phyloP scores from a whole-genome alignment of 2,329 filamentous ascomycete genomes.

The Incumbomyces delicatus region DNA sequence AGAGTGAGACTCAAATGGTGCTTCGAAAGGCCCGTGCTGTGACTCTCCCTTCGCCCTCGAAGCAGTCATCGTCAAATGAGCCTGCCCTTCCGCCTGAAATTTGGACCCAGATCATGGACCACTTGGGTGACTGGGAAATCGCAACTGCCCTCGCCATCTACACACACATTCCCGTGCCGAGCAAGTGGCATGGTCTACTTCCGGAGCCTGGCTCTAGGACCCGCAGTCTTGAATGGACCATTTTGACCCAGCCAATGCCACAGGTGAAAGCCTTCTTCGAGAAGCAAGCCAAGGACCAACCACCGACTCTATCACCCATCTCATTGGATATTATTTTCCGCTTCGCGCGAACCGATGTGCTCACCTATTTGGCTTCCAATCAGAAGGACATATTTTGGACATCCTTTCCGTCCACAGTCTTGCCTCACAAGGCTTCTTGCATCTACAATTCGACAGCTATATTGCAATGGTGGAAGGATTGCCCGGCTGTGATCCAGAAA shows the following conservation, averaged over 20 bases:
- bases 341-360: conserved; percentile 70
- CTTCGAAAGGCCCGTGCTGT: conserved; percentile 10
- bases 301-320: conserved; percentile 58
- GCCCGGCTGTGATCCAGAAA: conserved; percentile 70
- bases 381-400: conserved; percentile 71
- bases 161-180: conserved; percentile 63
- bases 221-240: conserved; percentile 74
- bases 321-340: conserved; percentile 86
- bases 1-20: conserved; percentile 17
- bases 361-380: conserved; percentile 60
- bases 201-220: conserved; percentile 58
- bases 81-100: conserved; percentile 65
- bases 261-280: conserved; percentile 62
- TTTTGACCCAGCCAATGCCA: conserved; percentile 60
- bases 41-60: conserved; percentile 24
- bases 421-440: conserved; percentile 79
- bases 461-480: conserved; percentile 83
- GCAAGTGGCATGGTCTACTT: conserved; percentile 59
- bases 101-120: conserved; percentile 80
- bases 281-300: conserved; percentile 58
- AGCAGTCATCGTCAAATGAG: conserved; percentile 19
- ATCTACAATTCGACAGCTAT: conserved; percentile 78
- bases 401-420: conserved; percentile 69
- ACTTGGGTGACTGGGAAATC: conserved; percentile 82
- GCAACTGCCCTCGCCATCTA: conserved; percentile 72